Conservation (phyloP, 495 filamentous ascomycete genomes). For the Xylaria nigripes region DNA sequence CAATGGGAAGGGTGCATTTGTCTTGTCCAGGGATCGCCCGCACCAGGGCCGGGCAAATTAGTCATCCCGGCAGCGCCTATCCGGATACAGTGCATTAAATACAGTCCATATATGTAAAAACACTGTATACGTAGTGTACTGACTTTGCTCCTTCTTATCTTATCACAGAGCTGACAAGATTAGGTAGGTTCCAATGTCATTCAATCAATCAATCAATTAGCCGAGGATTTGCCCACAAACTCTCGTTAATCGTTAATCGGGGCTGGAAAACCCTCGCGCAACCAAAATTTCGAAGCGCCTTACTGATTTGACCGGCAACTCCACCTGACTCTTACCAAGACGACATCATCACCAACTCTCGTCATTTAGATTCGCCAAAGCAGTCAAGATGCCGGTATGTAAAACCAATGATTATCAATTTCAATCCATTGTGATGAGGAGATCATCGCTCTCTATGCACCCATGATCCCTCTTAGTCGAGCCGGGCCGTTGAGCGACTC, state of each 20-base stretch:
- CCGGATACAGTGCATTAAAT: too few species aligned
- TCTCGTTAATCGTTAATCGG: slow-evolving; percentile 20
- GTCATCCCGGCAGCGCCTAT: too few species aligned
- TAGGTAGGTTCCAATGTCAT: neutral
- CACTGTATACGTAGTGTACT: too few species aligned
- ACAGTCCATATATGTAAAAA: too few species aligned
- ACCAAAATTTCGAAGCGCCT: slow-evolving; percentile 19
- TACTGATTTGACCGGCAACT: slow-evolving; percentile 18
- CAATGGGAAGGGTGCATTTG: neutral
- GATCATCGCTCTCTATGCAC: neutral
- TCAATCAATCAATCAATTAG: slow-evolving; percentile 6
- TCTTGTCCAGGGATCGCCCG: neutral
- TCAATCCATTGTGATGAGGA: neutral
- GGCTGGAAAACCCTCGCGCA: slow-evolving; percentile 28
- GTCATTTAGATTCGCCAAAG: slow-evolving; percentile 38
- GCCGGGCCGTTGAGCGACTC: neutral
- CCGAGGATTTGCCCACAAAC: slow-evolving; percentile 28
- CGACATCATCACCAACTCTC: slow-evolving; percentile 31
- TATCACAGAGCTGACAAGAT: neutral
- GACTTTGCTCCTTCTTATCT: neutral
- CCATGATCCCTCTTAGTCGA: neutral
- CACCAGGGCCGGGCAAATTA: too few species aligned
- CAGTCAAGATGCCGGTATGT: slow-evolving; percentile 80
- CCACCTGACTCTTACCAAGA: slow-evolving; percentile 22
- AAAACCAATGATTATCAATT: slow-evolving; percentile 2